Conservation (phyloP, 1,284 basidiomycete genomes). For the Leccinum idahoense region DNA sequence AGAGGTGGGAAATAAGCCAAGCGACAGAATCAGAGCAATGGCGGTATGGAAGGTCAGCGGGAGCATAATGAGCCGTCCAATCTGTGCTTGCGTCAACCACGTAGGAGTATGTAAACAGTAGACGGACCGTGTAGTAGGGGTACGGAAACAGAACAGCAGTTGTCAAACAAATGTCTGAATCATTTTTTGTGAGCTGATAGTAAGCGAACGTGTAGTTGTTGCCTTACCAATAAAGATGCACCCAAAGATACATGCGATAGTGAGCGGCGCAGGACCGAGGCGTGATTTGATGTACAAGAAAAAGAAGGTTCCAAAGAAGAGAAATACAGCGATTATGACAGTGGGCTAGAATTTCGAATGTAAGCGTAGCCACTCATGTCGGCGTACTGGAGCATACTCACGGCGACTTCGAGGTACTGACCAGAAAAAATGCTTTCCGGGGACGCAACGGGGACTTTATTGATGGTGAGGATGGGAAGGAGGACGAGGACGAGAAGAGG, state of each 20-base stretch:
- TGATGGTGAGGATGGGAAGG: not conserved
- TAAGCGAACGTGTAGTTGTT: not conserved
- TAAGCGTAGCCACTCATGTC: slow-evolving; percentile 2
- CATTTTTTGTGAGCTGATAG: not conserved
- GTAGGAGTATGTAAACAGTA: not conserved
- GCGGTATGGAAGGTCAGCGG: slow-evolving; percentile 62
- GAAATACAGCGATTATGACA: slow-evolving; percentile 59
- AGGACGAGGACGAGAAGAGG: no score
- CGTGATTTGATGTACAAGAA: slow-evolving; percentile 64
- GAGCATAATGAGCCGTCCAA: slow-evolving; percentile 51
- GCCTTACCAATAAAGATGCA: slow-evolving; percentile 51
- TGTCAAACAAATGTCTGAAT: slow-evolving; percentile 54
- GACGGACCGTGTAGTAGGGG: slow-evolving; percentile 50
- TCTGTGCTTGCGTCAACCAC: slow-evolving; percentile 22
- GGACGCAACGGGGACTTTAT: slow-evolving; percentile 39
- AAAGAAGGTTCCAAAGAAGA: slow-evolving; percentile 58
- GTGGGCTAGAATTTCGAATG: slow-evolving; percentile 38
- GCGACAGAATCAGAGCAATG: slow-evolving; percentile 48
- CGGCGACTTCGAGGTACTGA: slow-evolving; percentile 54
- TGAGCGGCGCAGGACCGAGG: slow-evolving; percentile 62
- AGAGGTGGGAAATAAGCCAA: slow-evolving; percentile 63
- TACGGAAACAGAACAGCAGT: slow-evolving; percentile 63
- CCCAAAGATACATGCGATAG: slow-evolving; percentile 53
- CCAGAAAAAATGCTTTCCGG: slow-evolving; percentile 41
- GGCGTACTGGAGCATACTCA: slow-evolving; percentile 27